These are phyloP conservation scores for Glonium stellatum DNA, from an alignment of 495 filamentous ascomycete genomes.

Conservation along the genomic window DNA sequence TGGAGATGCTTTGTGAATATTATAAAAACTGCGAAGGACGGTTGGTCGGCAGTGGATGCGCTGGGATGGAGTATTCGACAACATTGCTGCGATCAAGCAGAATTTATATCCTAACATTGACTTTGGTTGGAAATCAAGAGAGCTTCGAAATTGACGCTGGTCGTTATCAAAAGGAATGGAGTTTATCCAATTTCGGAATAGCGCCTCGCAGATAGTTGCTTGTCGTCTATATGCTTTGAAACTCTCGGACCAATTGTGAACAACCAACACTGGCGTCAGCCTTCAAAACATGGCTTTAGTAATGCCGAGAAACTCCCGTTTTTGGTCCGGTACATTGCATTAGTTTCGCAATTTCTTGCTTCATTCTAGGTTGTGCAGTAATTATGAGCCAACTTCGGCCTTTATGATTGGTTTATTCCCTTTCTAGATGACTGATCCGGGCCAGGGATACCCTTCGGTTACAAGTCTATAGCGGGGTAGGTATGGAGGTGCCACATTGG, in stretches of 20 bases:
- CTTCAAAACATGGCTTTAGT: background rate
- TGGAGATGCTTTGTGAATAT: background rate
- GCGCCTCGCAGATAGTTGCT: background rate
- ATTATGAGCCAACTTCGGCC: no score
- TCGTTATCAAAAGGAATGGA: background rate
- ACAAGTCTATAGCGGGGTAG: no score
- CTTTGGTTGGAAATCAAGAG: background rate
- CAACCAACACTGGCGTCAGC: background rate
- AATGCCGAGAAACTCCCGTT: background rate
- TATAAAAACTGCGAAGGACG: background rate
- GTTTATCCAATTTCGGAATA: background rate
- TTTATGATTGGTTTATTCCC: no score
- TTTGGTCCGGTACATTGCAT: no score
- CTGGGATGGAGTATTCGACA: background rate
- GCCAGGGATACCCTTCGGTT: no score
- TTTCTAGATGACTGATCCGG: no score
- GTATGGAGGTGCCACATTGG: no score
- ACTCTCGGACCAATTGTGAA: background rate
- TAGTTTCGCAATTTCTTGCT: no score
- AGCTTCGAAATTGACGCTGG: background rate
- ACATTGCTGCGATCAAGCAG: background rate
- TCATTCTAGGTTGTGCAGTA: no score
- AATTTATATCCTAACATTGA: background rate
- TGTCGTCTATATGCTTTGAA: background rate
- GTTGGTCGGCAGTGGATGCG: no score